Conservation (phyloP, 768 basidiomycete genomes). For the Boletus patriciae region DNA sequence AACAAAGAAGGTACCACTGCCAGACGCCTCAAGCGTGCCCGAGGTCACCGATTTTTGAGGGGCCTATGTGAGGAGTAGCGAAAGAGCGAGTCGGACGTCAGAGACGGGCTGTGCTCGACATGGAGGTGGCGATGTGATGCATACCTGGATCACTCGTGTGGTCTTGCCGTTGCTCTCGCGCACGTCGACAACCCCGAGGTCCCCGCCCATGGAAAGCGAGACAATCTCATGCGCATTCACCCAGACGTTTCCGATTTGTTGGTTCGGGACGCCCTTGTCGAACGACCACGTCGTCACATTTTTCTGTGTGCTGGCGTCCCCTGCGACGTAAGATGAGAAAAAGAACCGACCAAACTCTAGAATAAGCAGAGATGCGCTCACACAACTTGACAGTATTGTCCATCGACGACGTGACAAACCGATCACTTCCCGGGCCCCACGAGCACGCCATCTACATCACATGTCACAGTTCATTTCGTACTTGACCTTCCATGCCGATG, state of each 20-base stretch:
- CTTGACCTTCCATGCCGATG: not conserved
- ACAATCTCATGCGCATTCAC: conserved; percentile 66
- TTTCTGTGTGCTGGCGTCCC: conserved; percentile 79
- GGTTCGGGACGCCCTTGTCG: conserved; percentile 70
- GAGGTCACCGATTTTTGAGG: conserved; percentile 82
- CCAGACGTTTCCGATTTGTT: conserved; percentile 92
- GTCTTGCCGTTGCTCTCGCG: conserved; percentile 58
- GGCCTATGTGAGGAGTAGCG: conserved; percentile 45
- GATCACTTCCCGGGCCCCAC: conserved; percentile 79
- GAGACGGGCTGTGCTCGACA: not conserved
- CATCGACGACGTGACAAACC: conserved; percentile 77
- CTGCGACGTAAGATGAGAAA: conserved; percentile 36
- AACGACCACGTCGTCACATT: conserved; percentile 66
- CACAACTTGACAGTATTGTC: conserved; percentile 89
- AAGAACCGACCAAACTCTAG: not conserved
- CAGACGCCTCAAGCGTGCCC: conserved; percentile 40
- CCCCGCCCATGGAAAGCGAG: conserved; percentile 80
- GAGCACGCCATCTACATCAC: conserved; percentile 59
- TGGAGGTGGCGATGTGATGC: conserved; percentile 16
- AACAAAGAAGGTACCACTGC: conserved; percentile 63
- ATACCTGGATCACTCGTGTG: conserved; percentile 59
- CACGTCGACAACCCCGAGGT: conserved; percentile 80
- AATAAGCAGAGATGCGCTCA: conserved; percentile 28
- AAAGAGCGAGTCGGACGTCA: not conserved
- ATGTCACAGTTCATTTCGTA: not conserved